These are phyloP conservation scores for Pleoardoris graminearum DNA, from an alignment of 2,329 filamentous ascomycete species.

Conservation along the genomic window DNA sequence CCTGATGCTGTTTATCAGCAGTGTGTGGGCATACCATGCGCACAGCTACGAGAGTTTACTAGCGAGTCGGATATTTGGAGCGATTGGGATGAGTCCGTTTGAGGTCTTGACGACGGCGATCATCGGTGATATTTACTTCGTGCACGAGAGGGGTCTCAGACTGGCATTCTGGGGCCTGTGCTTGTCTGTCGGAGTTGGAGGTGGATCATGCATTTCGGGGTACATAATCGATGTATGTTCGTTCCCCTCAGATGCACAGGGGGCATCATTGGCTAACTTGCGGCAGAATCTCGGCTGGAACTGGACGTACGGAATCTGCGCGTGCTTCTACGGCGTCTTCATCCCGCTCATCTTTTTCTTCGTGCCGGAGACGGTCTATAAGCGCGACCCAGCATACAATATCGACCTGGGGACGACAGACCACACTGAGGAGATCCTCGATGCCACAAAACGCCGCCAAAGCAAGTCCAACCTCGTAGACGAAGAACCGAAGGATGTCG, in stretches of 20 bases:
- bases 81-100: conserved; percentile 28
- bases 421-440: conserved; percentile 25
- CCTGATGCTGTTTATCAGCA: conserved; percentile 21
- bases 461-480: not conserved
- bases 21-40: conserved; percentile 26
- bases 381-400: conserved; percentile 67
- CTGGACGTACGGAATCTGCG: conserved; percentile 60
- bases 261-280: not conserved
- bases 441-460: conserved; percentile 9
- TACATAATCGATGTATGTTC: conserved; percentile 57
- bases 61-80: conserved; percentile 24
- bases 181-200: conserved; percentile 22
- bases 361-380: conserved; percentile 81
- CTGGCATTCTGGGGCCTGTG: conserved; percentile 64
- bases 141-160: conserved; percentile 78
- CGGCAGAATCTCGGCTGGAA: conserved; percentile 64
- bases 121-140: conserved; percentile 86
- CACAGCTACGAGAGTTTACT: conserved; percentile 20
- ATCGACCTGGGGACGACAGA: conserved; percentile 59
- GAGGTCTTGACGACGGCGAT: conserved; percentile 55
- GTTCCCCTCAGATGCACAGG: not conserved
- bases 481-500: conserved; percentile 18
- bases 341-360: conserved; percentile 81
- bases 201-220: conserved; percentile 22
- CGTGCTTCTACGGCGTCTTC: conserved; percentile 73